phyloP scores from a whole-genome alignment of 176 grass and related monocot species.

The Rhynchospora breviuscula region DNA sequence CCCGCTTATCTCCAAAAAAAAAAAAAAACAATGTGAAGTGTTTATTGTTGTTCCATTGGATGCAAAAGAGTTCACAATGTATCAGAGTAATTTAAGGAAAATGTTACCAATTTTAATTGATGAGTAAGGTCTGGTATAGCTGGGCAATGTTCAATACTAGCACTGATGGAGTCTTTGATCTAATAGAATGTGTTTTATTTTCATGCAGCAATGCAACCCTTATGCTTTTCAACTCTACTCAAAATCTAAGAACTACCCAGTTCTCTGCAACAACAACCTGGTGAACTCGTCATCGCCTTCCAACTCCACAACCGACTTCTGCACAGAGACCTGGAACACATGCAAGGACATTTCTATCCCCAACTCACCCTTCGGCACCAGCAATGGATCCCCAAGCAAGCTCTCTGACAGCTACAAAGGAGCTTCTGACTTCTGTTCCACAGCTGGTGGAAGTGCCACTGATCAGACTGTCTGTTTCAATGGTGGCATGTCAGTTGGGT shows the following conservation, averaged over 20 bases:
- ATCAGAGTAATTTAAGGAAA: not conserved
- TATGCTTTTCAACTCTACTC: not conserved
- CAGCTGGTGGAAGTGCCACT: not conserved
- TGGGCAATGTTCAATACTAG: not conserved
- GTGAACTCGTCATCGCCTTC: not conserved
- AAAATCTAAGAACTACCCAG: not conserved
- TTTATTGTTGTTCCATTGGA: not conserved
- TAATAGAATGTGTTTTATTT: not conserved
- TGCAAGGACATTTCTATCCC: constrained; percentile 11
- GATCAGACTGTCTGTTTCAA: constrained; percentile 6
- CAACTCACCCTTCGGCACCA: not conserved
- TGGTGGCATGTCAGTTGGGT: not conserved
- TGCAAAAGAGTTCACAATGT: not conserved
- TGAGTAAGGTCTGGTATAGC: not conserved
- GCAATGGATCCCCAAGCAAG: not conserved
- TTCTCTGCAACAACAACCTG: constrained; percentile 12
- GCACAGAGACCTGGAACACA: constrained; percentile 5
- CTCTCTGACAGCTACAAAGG: constrained; percentile 16
- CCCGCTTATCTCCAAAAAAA: no score
- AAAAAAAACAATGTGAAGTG: no score
- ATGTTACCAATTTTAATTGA: not conserved
- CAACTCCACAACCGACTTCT: constrained; percentile 15
- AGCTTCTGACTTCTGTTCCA: not conserved
- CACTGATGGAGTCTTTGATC: not conserved
- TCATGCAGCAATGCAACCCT: constrained; percentile 2